Evolutionary conservation across 2,329 filamentous ascomycete species (phyloP).

Genomic region (Verticillium albo-atrum): DNA sequence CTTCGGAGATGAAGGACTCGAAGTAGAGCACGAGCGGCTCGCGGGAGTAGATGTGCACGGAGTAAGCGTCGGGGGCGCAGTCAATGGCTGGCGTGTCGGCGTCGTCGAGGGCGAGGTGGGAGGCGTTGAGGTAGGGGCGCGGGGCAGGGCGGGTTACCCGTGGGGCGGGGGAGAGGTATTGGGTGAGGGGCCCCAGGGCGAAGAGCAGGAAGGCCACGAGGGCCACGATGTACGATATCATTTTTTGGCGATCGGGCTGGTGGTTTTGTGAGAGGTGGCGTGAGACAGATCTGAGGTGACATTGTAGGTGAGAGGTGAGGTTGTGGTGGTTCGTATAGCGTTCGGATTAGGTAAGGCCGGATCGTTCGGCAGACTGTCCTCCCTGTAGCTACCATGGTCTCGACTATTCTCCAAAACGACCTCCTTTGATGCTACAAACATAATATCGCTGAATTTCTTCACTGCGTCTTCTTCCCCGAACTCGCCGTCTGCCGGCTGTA

Average conservation of each 20-base stretch:
- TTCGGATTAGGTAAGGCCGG: neutral
- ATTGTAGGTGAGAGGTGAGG: neutral
- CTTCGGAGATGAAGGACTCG: slow-evolving; percentile 41
- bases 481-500: slow-evolving; percentile 16
- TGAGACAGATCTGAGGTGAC: neutral
- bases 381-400: neutral
- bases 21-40: slow-evolving; percentile 51
- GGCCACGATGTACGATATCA: slow-evolving; percentile 42
- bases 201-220: slow-evolving; percentile 37
- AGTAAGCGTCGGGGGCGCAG: slow-evolving; percentile 38
- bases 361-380: neutral
- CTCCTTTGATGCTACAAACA: neutral
- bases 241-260: slow-evolving; percentile 15
- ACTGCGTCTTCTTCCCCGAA: slow-evolving; percentile 10
- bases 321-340: neutral
- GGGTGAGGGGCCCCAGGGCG: slow-evolving; percentile 37
- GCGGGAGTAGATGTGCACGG: slow-evolving; percentile 41
- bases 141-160: slow-evolving; percentile 26
- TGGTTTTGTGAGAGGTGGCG: neutral
- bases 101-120: slow-evolving; percentile 43
- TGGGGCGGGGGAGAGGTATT: slow-evolving; percentile 25
- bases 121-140: slow-evolving; percentile 44
- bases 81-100: slow-evolving; percentile 26
- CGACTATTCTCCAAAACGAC: neutral
- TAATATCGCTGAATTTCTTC: neutral